Conservation (phyloP, 2,329 filamentous ascomycete species). For the Pyrenophora graminea region DNA sequence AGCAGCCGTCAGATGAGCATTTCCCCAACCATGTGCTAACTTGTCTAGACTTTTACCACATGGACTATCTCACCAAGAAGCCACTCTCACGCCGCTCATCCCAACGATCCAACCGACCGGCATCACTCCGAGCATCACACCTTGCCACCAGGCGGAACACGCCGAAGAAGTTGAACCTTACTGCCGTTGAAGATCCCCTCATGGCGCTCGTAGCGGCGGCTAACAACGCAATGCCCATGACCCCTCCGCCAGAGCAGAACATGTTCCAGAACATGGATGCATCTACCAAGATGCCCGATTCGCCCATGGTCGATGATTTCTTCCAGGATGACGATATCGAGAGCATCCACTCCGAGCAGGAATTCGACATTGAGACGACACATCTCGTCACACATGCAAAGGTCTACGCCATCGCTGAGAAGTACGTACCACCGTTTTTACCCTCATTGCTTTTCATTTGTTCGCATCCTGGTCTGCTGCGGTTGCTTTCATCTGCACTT, state of each 20-base stretch:
- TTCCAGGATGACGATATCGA: constrained; percentile 40
- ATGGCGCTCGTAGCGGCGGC: constrained; percentile 40
- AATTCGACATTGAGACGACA: constrained; percentile 45
- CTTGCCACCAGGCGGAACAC: constrained; percentile 16
- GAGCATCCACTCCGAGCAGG: constrained; percentile 33
- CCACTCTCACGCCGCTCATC: constrained; percentile 37
- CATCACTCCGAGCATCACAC: constrained; percentile 26
- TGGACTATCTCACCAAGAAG: constrained; percentile 47
- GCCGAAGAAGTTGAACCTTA: constrained; percentile 38
- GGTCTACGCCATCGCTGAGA: constrained; percentile 57
- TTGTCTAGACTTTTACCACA: constrained; percentile 47
- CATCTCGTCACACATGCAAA: constrained; percentile 53
- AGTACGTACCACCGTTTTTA: constrained; percentile 42
- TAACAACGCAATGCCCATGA: constrained; percentile 28
- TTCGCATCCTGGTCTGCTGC: constrained; percentile 20
- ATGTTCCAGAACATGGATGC: constrained; percentile 27
- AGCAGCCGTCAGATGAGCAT: constrained; percentile 15
- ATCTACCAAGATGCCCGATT: constrained; percentile 37
- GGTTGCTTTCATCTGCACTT: constrained; percentile 13
- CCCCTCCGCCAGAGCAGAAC: constrained; percentile 32
- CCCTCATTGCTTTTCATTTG: constrained; percentile 13
- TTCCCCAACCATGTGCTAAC: constrained; percentile 22
- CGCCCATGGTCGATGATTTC: constrained; percentile 41
- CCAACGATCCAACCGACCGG: constrained; percentile 31
- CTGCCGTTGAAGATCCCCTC: constrained; percentile 45